Base-by-base conservation (phyloP, 202 grass and related monocot genomes). In the Hordeum pubiflorum region DNA sequence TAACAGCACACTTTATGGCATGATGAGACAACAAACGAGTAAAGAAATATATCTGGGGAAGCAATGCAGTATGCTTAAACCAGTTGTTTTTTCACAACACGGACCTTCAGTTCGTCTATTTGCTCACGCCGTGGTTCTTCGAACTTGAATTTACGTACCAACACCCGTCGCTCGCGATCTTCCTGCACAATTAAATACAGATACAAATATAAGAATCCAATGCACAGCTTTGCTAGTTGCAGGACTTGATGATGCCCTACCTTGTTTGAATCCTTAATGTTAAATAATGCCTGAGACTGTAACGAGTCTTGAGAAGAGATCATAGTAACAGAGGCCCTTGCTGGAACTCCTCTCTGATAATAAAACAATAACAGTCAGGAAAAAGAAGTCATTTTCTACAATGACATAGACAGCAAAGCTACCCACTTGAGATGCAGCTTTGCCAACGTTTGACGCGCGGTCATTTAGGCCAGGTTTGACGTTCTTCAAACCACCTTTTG, bases 211-310 rank as follows among this genome's bases (percentile, higher is more conserved):
- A 89, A 76, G 31, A 67, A 71, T 33, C 58, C 31, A 59, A 48
- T 67, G 12, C 15, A 65, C 17, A 48, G n/a, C 26, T 61, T 18
- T 68, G 7, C 4, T 13, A 85, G 46, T 40, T 64, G 24, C 34
- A 61, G 67, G 64, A 21, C 17, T 14, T 64, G 39, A 61, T 63
- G 56, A 54, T 72, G 72, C 8, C 63, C 26, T 61, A 99, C 96
- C 92, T 99, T 99, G 50, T 96, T 99, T 31, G 96, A 99, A 83
- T 99, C 96, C 74, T 86, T 99, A 63, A 96, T 89, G 81, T 93
- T 99, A 89, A 99, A 99, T 78, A 96, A 87, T 39, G 90, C 80
- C 55, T 99, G 96, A 64, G 90, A 93, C 15, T 99, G 92, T 57
- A 60, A 27, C 20, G 87, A 75, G 77, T 99, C 96, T 85, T 96